Conservation (phyloP, 2,329 filamentous ascomycete genomes). For the Clonostachys byssicola region DNA sequence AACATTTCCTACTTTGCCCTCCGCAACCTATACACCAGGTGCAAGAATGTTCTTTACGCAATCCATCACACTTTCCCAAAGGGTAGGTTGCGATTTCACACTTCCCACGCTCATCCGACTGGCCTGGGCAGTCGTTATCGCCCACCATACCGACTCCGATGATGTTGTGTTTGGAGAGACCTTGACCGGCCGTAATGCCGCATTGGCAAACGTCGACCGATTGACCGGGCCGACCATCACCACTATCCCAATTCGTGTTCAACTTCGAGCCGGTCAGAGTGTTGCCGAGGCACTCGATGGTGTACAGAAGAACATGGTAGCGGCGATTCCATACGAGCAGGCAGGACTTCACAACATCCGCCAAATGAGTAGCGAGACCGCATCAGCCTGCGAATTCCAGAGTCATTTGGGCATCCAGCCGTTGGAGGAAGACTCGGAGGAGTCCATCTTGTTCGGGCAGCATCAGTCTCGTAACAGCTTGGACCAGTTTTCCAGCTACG, state of each 20-base stretch:
- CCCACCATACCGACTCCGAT: not conserved
- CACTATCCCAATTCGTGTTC: slow-evolving; percentile 10
- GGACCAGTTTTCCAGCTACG: not conserved
- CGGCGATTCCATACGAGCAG: slow-evolving; percentile 6
- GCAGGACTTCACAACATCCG: slow-evolving; percentile 3
- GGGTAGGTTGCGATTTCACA: too few species aligned
- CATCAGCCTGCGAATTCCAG: not conserved
- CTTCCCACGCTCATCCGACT: slow-evolving; percentile 8
- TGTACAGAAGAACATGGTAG: slow-evolving; percentile 7
- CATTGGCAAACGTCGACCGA: slow-evolving; percentile 8
- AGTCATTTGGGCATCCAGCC: not conserved
- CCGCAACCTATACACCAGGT: too few species aligned
- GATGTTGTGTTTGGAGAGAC: slow-evolving; percentile 3
- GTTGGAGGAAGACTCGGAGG: not conserved
- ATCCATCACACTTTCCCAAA: too few species aligned
- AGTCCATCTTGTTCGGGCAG: not conserved
- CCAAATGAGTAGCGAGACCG: not conserved
- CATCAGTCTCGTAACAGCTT: not conserved
- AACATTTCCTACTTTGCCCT: slow-evolving; percentile 3
- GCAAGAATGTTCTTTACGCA: too few species aligned
- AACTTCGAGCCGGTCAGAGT: not conserved
- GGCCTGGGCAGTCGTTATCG: not conserved
- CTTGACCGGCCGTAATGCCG: slow-evolving; percentile 10
- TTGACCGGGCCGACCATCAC: slow-evolving; percentile 13
- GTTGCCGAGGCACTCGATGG: slow-evolving; percentile 5